phyloP scores from a whole-genome alignment of 805 yeast genomes.

The Wickerhamomyces xylosicus region DNA sequence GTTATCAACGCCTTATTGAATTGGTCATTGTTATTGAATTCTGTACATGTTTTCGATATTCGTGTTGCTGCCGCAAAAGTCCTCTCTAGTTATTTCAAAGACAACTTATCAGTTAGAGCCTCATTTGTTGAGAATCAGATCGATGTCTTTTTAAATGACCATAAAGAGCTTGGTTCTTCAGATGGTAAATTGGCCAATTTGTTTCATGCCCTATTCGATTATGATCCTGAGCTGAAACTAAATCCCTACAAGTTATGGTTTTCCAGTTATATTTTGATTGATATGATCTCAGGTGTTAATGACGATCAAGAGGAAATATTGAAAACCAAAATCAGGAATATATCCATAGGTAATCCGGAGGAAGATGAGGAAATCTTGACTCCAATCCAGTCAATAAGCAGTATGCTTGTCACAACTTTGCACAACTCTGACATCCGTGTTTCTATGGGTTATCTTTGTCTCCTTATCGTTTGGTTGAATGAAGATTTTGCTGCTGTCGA shows the following conservation, averaged over 20 bases:
- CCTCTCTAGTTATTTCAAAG: slow-evolving; percentile 56
- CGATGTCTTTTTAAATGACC: slow-evolving; percentile 24
- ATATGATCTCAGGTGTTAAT: slow-evolving; percentile 42
- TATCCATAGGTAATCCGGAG: slow-evolving; percentile 48
- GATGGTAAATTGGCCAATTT: slow-evolving; percentile 39
- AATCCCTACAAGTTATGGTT: slow-evolving; percentile 90
- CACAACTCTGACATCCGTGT: slow-evolving; percentile 61
- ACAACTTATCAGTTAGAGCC: slow-evolving; percentile 49
- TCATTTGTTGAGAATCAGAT: slow-evolving; percentile 65
- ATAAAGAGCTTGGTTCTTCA: slow-evolving; percentile 12
- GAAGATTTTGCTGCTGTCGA: slow-evolving; percentile 69
- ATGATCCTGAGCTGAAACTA: slow-evolving; percentile 57
- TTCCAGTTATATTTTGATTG: slow-evolving; percentile 55
- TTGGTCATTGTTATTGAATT: slow-evolving; percentile 73
- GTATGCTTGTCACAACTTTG: slow-evolving; percentile 57
- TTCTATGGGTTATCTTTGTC: slow-evolving; percentile 66
- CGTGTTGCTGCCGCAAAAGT: slow-evolving; percentile 63
- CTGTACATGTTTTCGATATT: slow-evolving; percentile 77
- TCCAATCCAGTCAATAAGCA: slow-evolving; percentile 68
- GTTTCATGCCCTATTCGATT: slow-evolving; percentile 62
- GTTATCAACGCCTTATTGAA: slow-evolving; percentile 65
- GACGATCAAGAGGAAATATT: slow-evolving; percentile 24
- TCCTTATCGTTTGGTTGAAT: slow-evolving; percentile 66
- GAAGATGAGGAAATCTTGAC: slow-evolving; percentile 62
- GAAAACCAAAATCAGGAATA: slow-evolving; percentile 33